A percentile compares a stretch with the other conserved stretches of the same genome.
phyloP scores from a whole-genome alignment of 805 yeast genomes.

The Kuraishia capsulata region DNA sequence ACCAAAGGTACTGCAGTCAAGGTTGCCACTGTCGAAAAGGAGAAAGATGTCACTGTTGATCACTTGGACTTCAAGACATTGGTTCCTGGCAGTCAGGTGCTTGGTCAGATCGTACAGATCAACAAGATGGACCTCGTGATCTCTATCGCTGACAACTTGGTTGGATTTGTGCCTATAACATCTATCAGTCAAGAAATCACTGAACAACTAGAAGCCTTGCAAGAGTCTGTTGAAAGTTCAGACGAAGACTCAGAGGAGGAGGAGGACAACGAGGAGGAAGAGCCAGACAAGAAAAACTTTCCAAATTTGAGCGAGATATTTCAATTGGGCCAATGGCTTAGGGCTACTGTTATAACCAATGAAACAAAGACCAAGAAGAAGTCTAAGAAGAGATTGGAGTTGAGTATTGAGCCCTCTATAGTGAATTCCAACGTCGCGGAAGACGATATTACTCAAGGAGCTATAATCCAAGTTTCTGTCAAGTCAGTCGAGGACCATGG shows the following conservation, averaged over 20 bases:
- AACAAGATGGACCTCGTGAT: conserved; percentile 56
- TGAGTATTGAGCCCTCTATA: conserved; percentile 64
- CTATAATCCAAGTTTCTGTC: conserved; percentile 67
- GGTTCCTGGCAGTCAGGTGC: conserved; percentile 60
- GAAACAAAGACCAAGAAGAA: conserved; percentile 27
- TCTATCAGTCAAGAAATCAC: conserved; percentile 60
- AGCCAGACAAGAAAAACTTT: conserved; percentile 26
- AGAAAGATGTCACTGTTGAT: conserved; percentile 40
- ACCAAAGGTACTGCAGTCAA: conserved; percentile 11
- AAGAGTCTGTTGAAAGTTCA: conserved; percentile 26
- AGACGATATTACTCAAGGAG: conserved; percentile 53
- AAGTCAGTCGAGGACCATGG: conserved; percentile 91
- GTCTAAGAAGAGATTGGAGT: conserved; percentile 52
- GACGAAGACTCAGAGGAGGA: conserved; percentile 21
- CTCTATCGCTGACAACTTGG: conserved; percentile 70
- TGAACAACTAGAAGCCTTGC: conserved; percentile 43
- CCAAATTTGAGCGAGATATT: conserved; percentile 53
- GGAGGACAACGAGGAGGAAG: conserved; percentile 14
- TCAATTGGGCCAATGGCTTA: conserved; percentile 73
- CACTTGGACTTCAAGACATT: conserved; percentile 53
- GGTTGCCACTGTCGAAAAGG: conserved; percentile 19
- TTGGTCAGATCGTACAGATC: conserved; percentile 68
- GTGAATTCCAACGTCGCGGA: conserved; percentile 54
- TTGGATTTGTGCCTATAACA: conserved; percentile 72
- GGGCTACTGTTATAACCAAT: conserved; percentile 62